These are phyloP conservation scores for Mycena vitilis DNA, from an alignment of 768 basidiomycete genomes.

Conservation along the genomic window DNA sequence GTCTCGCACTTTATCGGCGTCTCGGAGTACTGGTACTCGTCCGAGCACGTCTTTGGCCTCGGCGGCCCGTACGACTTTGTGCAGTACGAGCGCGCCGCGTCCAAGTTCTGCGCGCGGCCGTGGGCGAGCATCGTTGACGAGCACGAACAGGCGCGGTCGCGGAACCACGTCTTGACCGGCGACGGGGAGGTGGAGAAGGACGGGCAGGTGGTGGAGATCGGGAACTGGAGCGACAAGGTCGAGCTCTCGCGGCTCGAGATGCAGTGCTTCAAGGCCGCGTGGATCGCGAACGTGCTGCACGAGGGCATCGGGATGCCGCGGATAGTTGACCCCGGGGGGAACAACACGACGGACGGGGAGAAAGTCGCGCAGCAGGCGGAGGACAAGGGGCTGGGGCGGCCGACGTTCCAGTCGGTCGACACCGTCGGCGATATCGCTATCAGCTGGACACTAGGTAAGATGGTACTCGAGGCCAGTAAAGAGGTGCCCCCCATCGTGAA, in stretches of 20 bases:
- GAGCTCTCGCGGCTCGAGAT: conserved; percentile 90
- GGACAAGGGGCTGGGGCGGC: conserved; percentile 83
- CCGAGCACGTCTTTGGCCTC: conserved; percentile 94
- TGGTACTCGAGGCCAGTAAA: conserved; percentile 97
- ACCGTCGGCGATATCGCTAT: conserved; percentile 94
- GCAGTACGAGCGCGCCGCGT: conserved; percentile 94
- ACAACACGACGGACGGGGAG: conserved; percentile 73
- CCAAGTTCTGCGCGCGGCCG: conserved; percentile 81
- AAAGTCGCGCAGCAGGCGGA: conserved; percentile 81
- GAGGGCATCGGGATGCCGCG: conserved; percentile 96
- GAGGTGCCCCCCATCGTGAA: conserved; percentile 68
- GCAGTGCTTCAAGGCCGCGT: conserved; percentile 99
- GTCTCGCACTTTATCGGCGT: conserved; percentile 96
- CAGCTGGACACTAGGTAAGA: conserved; percentile 98
- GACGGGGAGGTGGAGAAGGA: conserved; percentile 73
- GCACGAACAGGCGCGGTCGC: conserved; percentile 66
- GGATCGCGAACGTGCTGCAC: conserved; percentile 96
- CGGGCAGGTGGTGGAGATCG: conserved; percentile 71
- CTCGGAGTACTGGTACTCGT: conserved; percentile 99
- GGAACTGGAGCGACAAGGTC: conserved; percentile 78
- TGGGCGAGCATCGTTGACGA: conserved; percentile 83
- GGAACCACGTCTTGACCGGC: conserved; percentile 61
- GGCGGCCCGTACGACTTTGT: conserved; percentile 97
- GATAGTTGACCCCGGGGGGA: conserved; percentile 87
- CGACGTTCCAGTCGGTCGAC: conserved; percentile 93